These are phyloP conservation scores for Trapa bicornis DNA, from an alignment of 345 rosid genomes.

Conservation along the genomic window DNA sequence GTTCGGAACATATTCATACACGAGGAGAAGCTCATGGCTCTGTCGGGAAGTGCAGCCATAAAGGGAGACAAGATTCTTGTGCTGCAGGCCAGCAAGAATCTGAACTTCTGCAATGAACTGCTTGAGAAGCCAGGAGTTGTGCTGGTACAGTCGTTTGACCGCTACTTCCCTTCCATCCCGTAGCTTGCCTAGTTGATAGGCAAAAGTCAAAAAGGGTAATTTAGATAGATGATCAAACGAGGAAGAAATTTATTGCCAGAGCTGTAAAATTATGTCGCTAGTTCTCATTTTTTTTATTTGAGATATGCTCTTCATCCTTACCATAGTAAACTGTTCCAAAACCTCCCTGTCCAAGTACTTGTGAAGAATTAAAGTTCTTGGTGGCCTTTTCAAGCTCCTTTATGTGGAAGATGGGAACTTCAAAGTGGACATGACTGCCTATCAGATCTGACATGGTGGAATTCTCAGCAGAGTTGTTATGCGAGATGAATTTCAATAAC, in stretches of 20 bases:
- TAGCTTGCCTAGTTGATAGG: constrained; percentile 31
- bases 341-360: constrained; percentile 62
- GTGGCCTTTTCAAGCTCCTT: constrained; percentile 60
- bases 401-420: constrained; percentile 43
- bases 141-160: constrained; percentile 53
- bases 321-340: constrained; percentile 61
- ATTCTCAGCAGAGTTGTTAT: constrained; percentile 7
- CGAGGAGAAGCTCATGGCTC: constrained; percentile 51
- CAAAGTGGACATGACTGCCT: constrained; percentile 20
- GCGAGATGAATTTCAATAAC: constrained; percentile 18
- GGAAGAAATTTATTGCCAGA: neutral
- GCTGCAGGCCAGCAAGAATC: constrained; percentile 47
- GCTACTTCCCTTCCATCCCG: constrained; percentile 63
- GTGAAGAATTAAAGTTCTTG: constrained; percentile 27
- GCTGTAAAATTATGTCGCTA: neutral
- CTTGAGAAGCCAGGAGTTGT: constrained; percentile 29
- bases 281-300: too few relatives aligned
- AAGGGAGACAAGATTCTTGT: constrained; percentile 53
- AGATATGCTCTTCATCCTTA: constrained; percentile 13
- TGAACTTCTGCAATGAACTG: constrained; percentile 53
- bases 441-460: constrained; percentile 28
- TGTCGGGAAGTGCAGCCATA: constrained; percentile 49
- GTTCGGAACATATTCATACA: constrained; percentile 48
- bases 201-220: neutral
- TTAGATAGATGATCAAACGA: neutral